These are phyloP conservation scores for Astrocystis sublimbata DNA, from an alignment of 495 filamentous ascomycete genomes.

Conservation along the genomic window DNA sequence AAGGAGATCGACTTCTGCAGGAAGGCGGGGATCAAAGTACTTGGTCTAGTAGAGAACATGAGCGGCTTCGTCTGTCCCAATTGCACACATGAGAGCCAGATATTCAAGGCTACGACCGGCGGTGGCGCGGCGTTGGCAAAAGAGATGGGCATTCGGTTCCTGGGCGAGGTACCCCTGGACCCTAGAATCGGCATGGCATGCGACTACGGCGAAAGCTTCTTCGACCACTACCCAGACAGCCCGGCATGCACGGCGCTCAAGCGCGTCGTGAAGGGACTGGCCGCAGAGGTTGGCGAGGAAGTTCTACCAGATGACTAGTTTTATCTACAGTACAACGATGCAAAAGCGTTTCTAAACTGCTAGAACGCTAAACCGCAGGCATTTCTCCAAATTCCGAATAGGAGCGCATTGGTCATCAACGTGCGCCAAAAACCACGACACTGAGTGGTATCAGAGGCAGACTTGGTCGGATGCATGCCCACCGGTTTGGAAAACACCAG, in stretches of 20 bases:
- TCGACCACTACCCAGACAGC: constrained; percentile 89
- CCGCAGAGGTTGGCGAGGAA: constrained; percentile 61
- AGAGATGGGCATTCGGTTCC: constrained; percentile 82
- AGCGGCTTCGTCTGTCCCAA: constrained; percentile 91
- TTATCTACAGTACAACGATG: background rate
- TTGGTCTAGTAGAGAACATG: constrained; percentile 98
- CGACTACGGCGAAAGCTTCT: constrained; percentile 96
- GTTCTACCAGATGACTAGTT: constrained; percentile 39
- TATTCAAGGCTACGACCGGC: constrained; percentile 90
- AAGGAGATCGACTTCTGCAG: constrained; percentile 97
- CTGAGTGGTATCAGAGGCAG: background rate
- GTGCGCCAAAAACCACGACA: background rate
- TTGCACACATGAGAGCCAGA: constrained; percentile 77
- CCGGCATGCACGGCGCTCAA: constrained; percentile 79
- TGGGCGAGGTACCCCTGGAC: constrained; percentile 91
- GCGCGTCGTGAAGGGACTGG: constrained; percentile 71
- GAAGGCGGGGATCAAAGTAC: constrained; percentile 84
- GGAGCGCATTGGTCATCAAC: background rate
- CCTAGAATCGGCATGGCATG: constrained; percentile 93
- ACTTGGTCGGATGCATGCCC: background rate
- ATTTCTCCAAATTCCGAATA: background rate
- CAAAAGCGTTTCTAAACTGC: background rate
- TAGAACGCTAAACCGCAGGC: background rate
- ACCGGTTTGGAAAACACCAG: background rate
- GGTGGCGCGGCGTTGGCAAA: constrained; percentile 76